Conservation (phyloP, 345 rosid genomes). For the Triadica sebifera region DNA sequence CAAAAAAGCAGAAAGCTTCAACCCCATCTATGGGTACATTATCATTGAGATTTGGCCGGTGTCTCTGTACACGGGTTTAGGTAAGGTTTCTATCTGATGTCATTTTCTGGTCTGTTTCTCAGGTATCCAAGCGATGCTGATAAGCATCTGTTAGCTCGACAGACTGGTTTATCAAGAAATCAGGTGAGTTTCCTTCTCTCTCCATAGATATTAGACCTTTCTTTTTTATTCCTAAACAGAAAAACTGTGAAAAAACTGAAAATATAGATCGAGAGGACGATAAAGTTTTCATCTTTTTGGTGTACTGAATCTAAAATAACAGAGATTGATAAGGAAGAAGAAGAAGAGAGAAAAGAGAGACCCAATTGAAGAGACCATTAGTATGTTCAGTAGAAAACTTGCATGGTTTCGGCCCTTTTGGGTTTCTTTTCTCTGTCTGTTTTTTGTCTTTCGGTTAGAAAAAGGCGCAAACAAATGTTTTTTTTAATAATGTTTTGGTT, state of each 20-base stretch:
- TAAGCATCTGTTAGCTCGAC: slow-evolving; percentile 97
- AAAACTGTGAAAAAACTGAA: background rate
- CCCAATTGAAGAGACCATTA: no score
- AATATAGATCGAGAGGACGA: background rate
- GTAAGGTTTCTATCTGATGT: slow-evolving; percentile 45
- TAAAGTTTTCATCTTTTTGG: slow-evolving; percentile 6
- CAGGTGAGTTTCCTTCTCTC: slow-evolving; percentile 53
- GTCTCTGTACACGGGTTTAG: slow-evolving; percentile 14
- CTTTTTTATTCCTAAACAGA: slow-evolving; percentile 4
- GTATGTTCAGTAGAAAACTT: slow-evolving; percentile 1
- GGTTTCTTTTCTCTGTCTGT: background rate
- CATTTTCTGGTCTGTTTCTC: slow-evolving; percentile 87
- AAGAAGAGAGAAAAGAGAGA: background rate
- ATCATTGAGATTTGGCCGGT: no score
- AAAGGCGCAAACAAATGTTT: no score
- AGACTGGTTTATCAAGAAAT: slow-evolving; percentile 97
- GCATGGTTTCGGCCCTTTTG: slow-evolving; percentile 40
- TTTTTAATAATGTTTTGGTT: no score
- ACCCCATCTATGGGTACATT: no score
- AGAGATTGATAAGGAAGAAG: background rate
- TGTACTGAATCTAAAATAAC: no score
- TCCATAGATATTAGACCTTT: background rate
- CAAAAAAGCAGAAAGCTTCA: slow-evolving; percentile 14
- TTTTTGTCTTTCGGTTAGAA: no score
- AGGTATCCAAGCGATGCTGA: slow-evolving; percentile 99